Evolutionary conservation across 345 rosid genomes (phyloP).

Genomic region (Ceriops tagal): DNA sequence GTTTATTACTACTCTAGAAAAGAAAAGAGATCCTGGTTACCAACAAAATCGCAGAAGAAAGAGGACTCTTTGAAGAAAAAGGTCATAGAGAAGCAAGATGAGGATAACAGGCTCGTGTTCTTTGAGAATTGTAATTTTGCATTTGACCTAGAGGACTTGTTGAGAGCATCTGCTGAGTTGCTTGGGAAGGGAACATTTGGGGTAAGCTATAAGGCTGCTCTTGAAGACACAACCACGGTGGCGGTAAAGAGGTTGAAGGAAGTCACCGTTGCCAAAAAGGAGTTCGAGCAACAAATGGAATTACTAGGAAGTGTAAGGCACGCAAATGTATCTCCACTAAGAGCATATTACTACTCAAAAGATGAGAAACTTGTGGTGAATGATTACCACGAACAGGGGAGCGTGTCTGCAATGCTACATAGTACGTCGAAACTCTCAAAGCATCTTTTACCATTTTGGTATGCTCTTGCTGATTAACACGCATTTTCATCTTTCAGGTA

Average conservation of each 20-base stretch:
- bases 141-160: conserved; percentile 34
- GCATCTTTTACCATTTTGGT: background rate
- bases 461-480: background rate
- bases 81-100: conserved; percentile 6
- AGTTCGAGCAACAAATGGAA: conserved; percentile 29
- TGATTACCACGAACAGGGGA: conserved; percentile 28
- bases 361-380: conserved; percentile 31
- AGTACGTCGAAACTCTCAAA: conserved; percentile 13
- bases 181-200: conserved; percentile 34
- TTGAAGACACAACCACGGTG: conserved; percentile 30
- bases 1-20: conserved; percentile 20
- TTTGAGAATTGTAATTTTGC: conserved; percentile 32
- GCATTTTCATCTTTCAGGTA: conserved; percentile 16
- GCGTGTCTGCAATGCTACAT: conserved; percentile 24
- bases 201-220: conserved; percentile 30
- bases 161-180: conserved; percentile 35
- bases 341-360: conserved; percentile 32
- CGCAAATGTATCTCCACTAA: conserved; percentile 19
- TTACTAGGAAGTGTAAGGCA: conserved; percentile 24
- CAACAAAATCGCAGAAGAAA: conserved; percentile 15
- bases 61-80: conserved; percentile 14
- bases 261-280: conserved; percentile 16
- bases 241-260: conserved; percentile 36
- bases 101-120: conserved; percentile 27
- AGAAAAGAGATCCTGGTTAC: conserved; percentile 7